Evolutionary conservation across 495 filamentous ascomycete species (phyloP).

Genomic region (Aspergillus steynii): DNA sequence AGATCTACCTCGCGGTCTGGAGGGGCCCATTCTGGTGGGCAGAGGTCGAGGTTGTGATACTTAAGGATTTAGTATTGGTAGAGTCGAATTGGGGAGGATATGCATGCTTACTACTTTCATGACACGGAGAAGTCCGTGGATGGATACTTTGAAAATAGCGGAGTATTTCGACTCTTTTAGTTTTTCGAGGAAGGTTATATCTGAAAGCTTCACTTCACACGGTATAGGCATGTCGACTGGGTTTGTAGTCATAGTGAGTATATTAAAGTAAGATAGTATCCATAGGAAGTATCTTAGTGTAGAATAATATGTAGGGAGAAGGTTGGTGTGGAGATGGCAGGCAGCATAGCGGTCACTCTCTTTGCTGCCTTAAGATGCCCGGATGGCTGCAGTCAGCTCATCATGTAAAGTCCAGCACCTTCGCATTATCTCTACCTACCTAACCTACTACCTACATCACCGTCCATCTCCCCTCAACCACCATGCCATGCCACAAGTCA

Average conservation of each 20-base stretch:
- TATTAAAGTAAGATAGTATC: no score
- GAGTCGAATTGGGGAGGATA: neutral
- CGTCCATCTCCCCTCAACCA: neutral
- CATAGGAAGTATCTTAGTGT: no score
- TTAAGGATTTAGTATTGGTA: neutral
- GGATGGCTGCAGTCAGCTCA: no score
- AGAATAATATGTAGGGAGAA: no score
- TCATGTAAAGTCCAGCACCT: no score
- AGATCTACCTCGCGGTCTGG: slow-evolving; percentile 18
- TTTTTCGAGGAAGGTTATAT: slow-evolving; percentile 21
- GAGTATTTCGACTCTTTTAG: slow-evolving; percentile 18
- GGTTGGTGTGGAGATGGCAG: no score
- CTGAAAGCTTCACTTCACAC: neutral
- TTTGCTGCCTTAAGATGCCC: no score
- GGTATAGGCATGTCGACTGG: no score
- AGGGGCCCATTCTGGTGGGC: slow-evolving; percentile 16
- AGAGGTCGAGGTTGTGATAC: slow-evolving; percentile 12
- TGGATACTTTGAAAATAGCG: slow-evolving; percentile 19
- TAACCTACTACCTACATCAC: no score
- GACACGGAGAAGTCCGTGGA: slow-evolving; percentile 16
- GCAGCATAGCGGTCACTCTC: no score
- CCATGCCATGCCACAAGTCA: slow-evolving; percentile 14
- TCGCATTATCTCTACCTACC: no score
- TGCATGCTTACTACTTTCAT: slow-evolving; percentile 27
- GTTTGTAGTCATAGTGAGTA: no score